These are phyloP conservation scores for Agapanthus africanus DNA, from an alignment of 106 monocot species.

Conservation along the genomic window DNA sequence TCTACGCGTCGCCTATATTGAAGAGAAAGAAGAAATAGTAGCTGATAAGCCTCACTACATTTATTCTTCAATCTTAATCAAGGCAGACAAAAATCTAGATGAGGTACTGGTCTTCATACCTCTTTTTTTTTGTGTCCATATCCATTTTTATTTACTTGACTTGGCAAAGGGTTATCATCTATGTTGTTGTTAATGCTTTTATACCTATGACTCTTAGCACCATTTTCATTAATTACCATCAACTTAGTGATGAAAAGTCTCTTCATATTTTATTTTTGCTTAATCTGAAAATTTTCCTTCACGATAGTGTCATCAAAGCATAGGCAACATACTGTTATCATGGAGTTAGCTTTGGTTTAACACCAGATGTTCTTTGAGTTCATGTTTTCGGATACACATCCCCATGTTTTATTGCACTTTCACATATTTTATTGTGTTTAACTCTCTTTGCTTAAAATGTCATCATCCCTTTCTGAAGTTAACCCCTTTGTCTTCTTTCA, in stretches of 20 bases:
- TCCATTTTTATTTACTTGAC: too few relatives aligned
- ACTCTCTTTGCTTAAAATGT: neutral
- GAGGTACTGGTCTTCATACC: conserved; percentile 38
- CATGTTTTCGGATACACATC: neutral
- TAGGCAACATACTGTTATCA: neutral
- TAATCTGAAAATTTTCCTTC: neutral
- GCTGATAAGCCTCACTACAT: conserved; percentile 25
- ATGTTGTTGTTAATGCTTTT: neutral
- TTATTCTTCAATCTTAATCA: conserved; percentile 64
- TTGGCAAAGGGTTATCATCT: neutral
- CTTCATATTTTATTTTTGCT: neutral
- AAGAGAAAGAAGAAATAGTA: conserved; percentile 57
- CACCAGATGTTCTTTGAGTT: neutral
- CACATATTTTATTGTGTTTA: neutral
- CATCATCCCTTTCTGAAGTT: neutral
- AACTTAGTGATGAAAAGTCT: neutral
- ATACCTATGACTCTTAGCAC: neutral
- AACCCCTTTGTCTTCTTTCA: neutral
- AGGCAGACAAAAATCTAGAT: conserved; percentile 58
- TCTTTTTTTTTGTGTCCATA: too few relatives aligned
- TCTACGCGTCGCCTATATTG: conserved; percentile 62
- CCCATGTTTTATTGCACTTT: neutral
- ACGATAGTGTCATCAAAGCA: neutral
- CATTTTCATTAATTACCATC: neutral
- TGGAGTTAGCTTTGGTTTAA: neutral